Conservation (phyloP, 2,329 filamentous ascomycete species). For the Fusarium poae region DNA sequence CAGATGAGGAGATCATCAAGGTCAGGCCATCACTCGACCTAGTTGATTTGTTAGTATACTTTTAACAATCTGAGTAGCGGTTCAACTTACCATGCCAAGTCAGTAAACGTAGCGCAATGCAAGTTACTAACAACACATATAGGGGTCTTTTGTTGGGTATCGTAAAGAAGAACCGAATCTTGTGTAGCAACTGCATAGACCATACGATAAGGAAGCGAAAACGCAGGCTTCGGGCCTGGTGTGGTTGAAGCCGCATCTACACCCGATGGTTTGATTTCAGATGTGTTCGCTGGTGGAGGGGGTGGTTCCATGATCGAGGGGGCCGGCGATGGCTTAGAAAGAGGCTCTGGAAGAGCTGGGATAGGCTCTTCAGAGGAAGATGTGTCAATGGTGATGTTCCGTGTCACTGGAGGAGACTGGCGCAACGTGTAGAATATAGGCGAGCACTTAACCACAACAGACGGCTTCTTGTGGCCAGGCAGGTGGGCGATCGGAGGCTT, state of each 20-base stretch:
- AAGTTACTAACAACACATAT: constrained; percentile 96
- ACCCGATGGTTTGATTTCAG: constrained; percentile 64
- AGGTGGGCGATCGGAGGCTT: constrained; percentile 95
- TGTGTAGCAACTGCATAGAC: constrained; percentile 97
- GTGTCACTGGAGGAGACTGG: constrained; percentile 75
- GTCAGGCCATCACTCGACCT: constrained; percentile 66
- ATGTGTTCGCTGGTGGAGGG: constrained; percentile 66
- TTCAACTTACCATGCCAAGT: constrained; percentile 84
- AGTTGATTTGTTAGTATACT: constrained; percentile 48
- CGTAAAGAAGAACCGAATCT: constrained; percentile 93
- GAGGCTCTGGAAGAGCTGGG: constrained; percentile 84
- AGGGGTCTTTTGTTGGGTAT: constrained; percentile 95
- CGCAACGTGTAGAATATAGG: constrained; percentile 88
- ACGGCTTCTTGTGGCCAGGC: constrained; percentile 97
- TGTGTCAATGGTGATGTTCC: constrained; percentile 94
- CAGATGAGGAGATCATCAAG: constrained; percentile 94
- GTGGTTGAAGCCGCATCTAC: constrained; percentile 62
- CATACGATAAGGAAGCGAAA: constrained; percentile 90
- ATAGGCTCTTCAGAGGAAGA: constrained; percentile 89
- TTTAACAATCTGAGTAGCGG: neutral
- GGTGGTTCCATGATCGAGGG: constrained; percentile 85
- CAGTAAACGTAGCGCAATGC: constrained; percentile 97
- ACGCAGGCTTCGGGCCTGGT: constrained; percentile 76
- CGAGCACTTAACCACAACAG: constrained; percentile 94
- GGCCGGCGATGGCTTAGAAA: constrained; percentile 71